Percentiles rank a stretch among this genome's conserved stretches.
These are phyloP conservation scores for Ricinus communis DNA, from an alignment of 345 rosid genomes.

Conservation along the genomic window DNA sequence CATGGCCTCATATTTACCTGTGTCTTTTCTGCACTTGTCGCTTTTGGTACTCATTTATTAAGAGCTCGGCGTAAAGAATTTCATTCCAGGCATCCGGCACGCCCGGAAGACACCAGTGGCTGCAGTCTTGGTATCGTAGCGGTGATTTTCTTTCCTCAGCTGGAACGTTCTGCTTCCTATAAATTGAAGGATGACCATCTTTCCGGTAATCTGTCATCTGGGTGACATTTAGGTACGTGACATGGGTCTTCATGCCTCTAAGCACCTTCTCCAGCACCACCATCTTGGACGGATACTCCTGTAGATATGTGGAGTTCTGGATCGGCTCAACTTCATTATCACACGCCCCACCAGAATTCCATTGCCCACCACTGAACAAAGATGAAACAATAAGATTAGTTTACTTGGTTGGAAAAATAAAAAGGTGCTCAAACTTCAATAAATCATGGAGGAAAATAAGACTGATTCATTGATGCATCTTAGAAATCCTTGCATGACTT, in stretches of 20 bases:
- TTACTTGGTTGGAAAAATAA: background rate
- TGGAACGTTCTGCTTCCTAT: slow-evolving; percentile 50
- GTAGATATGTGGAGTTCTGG: slow-evolving; percentile 67
- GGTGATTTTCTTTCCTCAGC: slow-evolving; percentile 54
- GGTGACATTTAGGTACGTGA: slow-evolving; percentile 80
- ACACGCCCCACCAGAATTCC: slow-evolving; percentile 98
- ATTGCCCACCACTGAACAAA: slow-evolving; percentile 83
- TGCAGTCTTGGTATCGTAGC: slow-evolving; percentile 77
- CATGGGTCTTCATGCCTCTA: slow-evolving; percentile 71
- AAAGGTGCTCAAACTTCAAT: background rate
- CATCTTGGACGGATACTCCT: slow-evolving; percentile 75
- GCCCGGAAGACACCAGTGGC: slow-evolving; percentile 99
- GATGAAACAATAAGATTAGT: background rate
- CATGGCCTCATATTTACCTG: slow-evolving; percentile 27
- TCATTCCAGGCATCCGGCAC: slow-evolving; percentile 96
- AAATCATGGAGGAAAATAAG: background rate
- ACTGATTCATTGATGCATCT: background rate
- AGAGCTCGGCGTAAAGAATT: slow-evolving; percentile 70
- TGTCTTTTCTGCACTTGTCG: slow-evolving; percentile 39
- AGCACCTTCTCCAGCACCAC: slow-evolving; percentile 68
- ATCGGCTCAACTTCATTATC: slow-evolving; percentile 83
- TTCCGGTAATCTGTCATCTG: slow-evolving; percentile 82
- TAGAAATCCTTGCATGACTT: background rate
- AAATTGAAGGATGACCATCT: slow-evolving; percentile 94
- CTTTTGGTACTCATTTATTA: slow-evolving; percentile 50